phyloP scores from a whole-genome alignment of 2,329 filamentous ascomycete genomes.

The Botrytis hyacinthi region DNA sequence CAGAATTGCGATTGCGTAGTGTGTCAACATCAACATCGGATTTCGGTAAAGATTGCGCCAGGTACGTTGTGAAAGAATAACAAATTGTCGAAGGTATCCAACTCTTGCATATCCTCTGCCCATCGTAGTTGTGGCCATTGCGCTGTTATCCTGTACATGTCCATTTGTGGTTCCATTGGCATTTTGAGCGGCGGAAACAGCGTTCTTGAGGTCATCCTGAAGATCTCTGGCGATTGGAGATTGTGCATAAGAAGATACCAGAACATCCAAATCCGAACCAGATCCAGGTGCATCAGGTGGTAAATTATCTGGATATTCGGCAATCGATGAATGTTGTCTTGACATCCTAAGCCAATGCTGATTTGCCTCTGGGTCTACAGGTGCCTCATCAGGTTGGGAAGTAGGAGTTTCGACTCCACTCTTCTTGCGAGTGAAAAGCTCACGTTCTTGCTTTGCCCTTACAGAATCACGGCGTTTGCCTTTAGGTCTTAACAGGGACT shows the following conservation, averaged over 20 bases:
- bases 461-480: slow-evolving; percentile 76
- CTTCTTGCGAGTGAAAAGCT: slow-evolving; percentile 83
- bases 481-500: slow-evolving; percentile 63
- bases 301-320: slow-evolving; percentile 68
- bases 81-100: slow-evolving; percentile 76
- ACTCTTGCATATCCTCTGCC: slow-evolving; percentile 81
- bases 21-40: slow-evolving; percentile 95
- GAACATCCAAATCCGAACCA: slow-evolving; percentile 75
- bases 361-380: slow-evolving; percentile 43
- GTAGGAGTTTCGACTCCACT: slow-evolving; percentile 61
- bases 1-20: slow-evolving; percentile 95
- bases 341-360: slow-evolving; percentile 61
- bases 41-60: slow-evolving; percentile 98
- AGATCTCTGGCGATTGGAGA: slow-evolving; percentile 76
- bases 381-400: slow-evolving; percentile 60
- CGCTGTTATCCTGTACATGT: slow-evolving; percentile 50
- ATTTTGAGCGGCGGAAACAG: slow-evolving; percentile 60
- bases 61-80: slow-evolving; percentile 84
- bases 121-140: slow-evolving; percentile 49
- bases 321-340: slow-evolving; percentile 53
- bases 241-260: slow-evolving; percentile 71
- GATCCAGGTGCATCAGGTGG: slow-evolving; percentile 56
- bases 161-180: slow-evolving; percentile 65
- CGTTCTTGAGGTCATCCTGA: slow-evolving; percentile 73
- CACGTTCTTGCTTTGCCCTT: slow-evolving; percentile 80